These are phyloP conservation scores for Candida orba DNA, from an alignment of 805 yeast species.

Conservation along the genomic window DNA sequence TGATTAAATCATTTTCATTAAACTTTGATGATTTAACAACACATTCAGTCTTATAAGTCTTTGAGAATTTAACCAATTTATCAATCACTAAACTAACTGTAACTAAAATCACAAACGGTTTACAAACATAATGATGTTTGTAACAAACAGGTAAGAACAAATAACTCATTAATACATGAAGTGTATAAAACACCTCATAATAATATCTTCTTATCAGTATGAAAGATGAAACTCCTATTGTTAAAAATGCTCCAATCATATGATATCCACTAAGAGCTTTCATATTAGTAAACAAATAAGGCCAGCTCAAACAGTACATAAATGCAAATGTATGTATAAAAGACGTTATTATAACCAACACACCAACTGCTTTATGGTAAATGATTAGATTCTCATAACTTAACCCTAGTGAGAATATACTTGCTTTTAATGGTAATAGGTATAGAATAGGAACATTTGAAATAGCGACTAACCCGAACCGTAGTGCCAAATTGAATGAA, in stretches of 20 bases:
- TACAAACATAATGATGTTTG: slow-evolving; percentile 21
- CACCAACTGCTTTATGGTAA: slow-evolving; percentile 21
- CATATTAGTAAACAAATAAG: slow-evolving; percentile 7
- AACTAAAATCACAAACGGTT: slow-evolving; percentile 17
- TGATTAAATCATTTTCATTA: slow-evolving; percentile 1
- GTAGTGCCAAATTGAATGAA: slow-evolving; percentile 19
- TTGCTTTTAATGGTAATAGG: slow-evolving; percentile 21
- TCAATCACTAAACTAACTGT: slow-evolving; percentile 13
- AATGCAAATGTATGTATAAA: slow-evolving; percentile 15
- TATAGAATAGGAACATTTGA: slow-evolving; percentile 23
- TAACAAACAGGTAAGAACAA: slow-evolving; percentile 21
- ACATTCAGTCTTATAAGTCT: background rate
- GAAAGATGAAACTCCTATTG: slow-evolving; percentile 13
- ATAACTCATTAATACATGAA: slow-evolving; percentile 14
- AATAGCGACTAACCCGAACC: slow-evolving; percentile 21
- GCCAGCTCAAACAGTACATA: slow-evolving; percentile 16
- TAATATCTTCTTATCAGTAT: slow-evolving; percentile 9
- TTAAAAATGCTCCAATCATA: slow-evolving; percentile 7
- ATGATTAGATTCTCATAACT: slow-evolving; percentile 20
- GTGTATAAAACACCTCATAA: slow-evolving; percentile 19
- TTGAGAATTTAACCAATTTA: slow-evolving; percentile 8
- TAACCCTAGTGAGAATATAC: slow-evolving; percentile 16
- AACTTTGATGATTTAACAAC: background rate
- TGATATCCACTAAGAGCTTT: slow-evolving; percentile 14
- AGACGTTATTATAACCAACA: slow-evolving; percentile 13